Conservation (phyloP, 1,284 basidiomycete genomes). For the Ustilago nuda region DNA sequence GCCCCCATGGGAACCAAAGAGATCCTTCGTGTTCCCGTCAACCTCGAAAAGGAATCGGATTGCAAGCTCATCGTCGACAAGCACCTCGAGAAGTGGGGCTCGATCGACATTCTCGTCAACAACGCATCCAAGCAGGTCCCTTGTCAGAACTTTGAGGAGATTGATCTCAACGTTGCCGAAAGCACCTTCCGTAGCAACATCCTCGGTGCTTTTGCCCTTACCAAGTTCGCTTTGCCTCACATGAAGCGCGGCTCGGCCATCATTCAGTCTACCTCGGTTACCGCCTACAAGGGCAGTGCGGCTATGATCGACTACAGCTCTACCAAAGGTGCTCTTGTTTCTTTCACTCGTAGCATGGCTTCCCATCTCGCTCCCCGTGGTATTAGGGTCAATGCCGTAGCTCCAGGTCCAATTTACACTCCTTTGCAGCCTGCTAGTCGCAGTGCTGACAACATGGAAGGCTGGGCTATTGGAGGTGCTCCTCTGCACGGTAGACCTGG, state of each 20-base stretch:
- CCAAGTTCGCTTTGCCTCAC: conserved; percentile 73
- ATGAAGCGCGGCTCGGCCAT: conserved; percentile 76
- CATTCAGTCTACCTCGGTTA: conserved; percentile 77
- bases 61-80: conserved; percentile 72
- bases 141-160: conserved; percentile 62
- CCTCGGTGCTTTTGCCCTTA: conserved; percentile 52
- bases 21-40: conserved; percentile 72
- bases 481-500: conserved; percentile 53
- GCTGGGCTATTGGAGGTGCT: conserved; percentile 52
- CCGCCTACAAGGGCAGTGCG: conserved; percentile 73
- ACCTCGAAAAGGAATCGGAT: conserved; percentile 70
- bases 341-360: conserved; percentile 74
- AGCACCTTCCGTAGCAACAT: conserved; percentile 59
- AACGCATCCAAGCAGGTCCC: conserved; percentile 77
- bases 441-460: conserved; percentile 55
- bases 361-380: conserved; percentile 75
- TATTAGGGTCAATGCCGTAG: conserved; percentile 74
- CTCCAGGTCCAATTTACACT: conserved; percentile 74
- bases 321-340: conserved; percentile 72
- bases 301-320: conserved; percentile 73
- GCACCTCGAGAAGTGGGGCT: conserved; percentile 71
- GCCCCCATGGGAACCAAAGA: conserved; percentile 59
- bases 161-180: conserved; percentile 48
- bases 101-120: conserved; percentile 72
- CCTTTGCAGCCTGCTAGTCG: conserved; percentile 67